phyloP scores from a whole-genome alignment of 2,329 filamentous ascomycete genomes.

The Dactylellina cionopaga region DNA sequence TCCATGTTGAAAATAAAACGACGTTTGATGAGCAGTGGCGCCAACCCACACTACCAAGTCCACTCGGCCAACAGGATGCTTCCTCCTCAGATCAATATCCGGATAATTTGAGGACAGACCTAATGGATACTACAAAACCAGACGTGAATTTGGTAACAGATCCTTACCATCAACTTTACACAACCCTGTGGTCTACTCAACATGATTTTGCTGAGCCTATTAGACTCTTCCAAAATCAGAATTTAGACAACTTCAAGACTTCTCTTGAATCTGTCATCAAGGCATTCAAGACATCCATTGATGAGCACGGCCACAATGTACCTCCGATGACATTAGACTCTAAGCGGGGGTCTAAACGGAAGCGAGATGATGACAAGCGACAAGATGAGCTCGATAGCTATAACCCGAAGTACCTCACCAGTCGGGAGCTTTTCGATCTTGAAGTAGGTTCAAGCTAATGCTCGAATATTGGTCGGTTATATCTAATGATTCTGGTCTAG shows the following conservation, averaged over 20 bases:
- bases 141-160: conserved; percentile 56
- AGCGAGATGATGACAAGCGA: conserved; percentile 61
- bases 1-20: conserved; percentile 93
- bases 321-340: conserved; percentile 9
- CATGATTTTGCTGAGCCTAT: conserved; percentile 91
- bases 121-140: conserved; percentile 59
- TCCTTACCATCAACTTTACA: conserved; percentile 76
- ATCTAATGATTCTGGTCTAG: conserved; percentile 61
- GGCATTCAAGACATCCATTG: conserved; percentile 42
- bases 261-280: conserved; percentile 65
- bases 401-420: conserved; percentile 99
- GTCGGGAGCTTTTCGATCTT: conserved; percentile 91
- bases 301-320: conserved; percentile 37
- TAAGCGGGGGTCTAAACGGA: conserved; percentile 26
- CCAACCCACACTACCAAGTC: conserved; percentile 57
- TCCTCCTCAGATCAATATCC: conserved; percentile 65
- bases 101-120: conserved; percentile 39
- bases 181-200: conserved; percentile 93
- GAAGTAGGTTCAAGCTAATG: conserved; percentile 81
- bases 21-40: conserved; percentile 72
- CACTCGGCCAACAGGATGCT: conserved; percentile 72
- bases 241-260: conserved; percentile 73
- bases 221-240: conserved; percentile 75
- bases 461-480: too few species aligned
- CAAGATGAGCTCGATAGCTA: conserved; percentile 75